phyloP scores from a whole-genome alignment of 257 asterid genomes.

The Linaria vulgaris region DNA sequence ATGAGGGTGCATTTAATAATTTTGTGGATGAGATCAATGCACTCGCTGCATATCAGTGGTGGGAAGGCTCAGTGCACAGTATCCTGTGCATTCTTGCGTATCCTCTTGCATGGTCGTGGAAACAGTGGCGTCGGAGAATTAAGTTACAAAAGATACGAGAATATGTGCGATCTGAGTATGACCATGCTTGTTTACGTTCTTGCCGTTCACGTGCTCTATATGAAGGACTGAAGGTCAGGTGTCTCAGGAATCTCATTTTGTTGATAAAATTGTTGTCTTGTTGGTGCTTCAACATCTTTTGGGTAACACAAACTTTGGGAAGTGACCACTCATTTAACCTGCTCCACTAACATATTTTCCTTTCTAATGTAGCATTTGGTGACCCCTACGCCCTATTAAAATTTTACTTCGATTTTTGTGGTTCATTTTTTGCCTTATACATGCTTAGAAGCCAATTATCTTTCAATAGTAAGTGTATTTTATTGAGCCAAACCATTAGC shows the following conservation, averaged over 20 bases:
- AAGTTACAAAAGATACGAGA: conserved; percentile 90
- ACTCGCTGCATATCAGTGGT: conserved; percentile 95
- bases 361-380: neutral
- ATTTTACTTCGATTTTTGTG: no score
- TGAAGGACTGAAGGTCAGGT: conserved; percentile 93
- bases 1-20: conserved; percentile 82
- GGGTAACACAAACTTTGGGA: neutral
- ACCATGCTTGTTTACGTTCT: conserved; percentile 98
- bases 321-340: conserved; percentile 5
- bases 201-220: conserved; percentile 99
- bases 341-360: conserved; percentile 7
- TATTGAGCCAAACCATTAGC: no score
- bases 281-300: neutral
- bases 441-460: no score
- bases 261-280: neutral
- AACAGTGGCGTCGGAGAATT: conserved; percentile 92
- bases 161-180: conserved; percentile 95
- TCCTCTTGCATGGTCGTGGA: conserved; percentile 99
- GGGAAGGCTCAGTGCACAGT: conserved; percentile 95
- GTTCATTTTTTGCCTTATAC: no score
- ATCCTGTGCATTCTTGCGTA: conserved; percentile 79
- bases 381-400: no score
- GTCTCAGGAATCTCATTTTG: conserved; percentile 20
- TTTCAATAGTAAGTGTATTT: no score
- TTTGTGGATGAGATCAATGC: conserved; percentile 94